Conservation (phyloP, 441 rosid species). For the Breynia disticha region DNA sequence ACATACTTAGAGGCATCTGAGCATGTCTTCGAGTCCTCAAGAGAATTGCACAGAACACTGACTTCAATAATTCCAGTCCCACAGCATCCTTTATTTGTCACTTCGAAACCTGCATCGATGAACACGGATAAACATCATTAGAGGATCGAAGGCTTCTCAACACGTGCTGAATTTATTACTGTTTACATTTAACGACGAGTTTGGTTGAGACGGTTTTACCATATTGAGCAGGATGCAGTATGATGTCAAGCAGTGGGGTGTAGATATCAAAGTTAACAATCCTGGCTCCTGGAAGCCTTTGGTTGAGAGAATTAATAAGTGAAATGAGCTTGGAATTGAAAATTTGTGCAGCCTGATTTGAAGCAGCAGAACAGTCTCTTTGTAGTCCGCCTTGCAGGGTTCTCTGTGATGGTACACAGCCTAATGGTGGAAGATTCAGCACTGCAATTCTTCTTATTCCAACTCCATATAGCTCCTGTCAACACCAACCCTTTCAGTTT, state of each 20-base stretch:
- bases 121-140: not conserved
- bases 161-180: no score
- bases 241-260: slow-evolving; percentile 22
- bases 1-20: slow-evolving; percentile 37
- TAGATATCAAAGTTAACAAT: slow-evolving; percentile 27
- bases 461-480: slow-evolving; percentile 40
- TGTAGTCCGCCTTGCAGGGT: slow-evolving; percentile 39
- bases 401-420: slow-evolving; percentile 62
- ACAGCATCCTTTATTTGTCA: slow-evolving; percentile 46
- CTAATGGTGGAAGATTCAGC: slow-evolving; percentile 41
- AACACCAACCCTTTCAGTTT: no score
- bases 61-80: slow-evolving; percentile 16
- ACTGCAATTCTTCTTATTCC: slow-evolving; percentile 55
- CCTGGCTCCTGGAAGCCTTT: slow-evolving; percentile 13
- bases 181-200: no score
- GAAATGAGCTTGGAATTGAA: slow-evolving; percentile 44
- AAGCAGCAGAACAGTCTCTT: slow-evolving; percentile 31
- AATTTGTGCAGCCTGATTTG: slow-evolving; percentile 33
- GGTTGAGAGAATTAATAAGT: slow-evolving; percentile 22
- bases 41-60: slow-evolving; percentile 26
- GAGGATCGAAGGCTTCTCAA: not conserved
- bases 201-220: slow-evolving; percentile 16
- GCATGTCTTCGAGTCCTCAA: slow-evolving; percentile 27
- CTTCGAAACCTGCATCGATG: slow-evolving; percentile 49
- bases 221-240: slow-evolving; percentile 29